These are phyloP conservation scores for Corylus heterophylla DNA, from an alignment of 306 rosid genomes.

Conservation along the genomic window DNA sequence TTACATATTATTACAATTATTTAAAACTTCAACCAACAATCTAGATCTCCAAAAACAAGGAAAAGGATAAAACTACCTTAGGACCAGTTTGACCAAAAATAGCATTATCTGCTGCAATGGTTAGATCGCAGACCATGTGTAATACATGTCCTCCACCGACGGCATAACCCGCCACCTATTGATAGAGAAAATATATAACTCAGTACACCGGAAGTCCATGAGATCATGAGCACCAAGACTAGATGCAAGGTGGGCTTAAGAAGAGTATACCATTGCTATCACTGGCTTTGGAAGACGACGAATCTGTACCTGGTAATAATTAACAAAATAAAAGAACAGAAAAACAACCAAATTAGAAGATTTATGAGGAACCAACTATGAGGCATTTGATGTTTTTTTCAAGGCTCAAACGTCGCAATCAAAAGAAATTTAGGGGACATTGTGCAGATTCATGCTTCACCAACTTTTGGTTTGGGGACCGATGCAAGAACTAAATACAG, in stretches of 20 bases:
- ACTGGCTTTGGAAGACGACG: constrained; percentile 96
- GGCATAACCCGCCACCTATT: constrained; percentile 95
- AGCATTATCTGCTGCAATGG: constrained; percentile 91
- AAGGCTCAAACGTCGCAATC: background rate
- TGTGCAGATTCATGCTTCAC: background rate
- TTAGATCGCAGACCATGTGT: constrained; percentile 90
- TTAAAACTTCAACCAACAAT: background rate
- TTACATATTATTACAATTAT: too few species aligned
- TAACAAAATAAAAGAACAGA: background rate
- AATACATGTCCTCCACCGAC: constrained; percentile 86
- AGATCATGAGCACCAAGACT: background rate
- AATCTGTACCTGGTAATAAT: constrained; percentile 61
- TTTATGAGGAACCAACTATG: background rate
- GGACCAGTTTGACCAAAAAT: constrained; percentile 98
- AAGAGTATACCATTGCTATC: constrained; percentile 73
- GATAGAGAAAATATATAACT: background rate
- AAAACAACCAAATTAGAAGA: background rate
- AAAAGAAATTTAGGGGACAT: background rate
- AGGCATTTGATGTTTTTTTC: background rate
- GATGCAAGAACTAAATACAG: background rate
- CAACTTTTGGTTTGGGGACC: background rate
- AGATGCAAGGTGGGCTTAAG: constrained; percentile 8
- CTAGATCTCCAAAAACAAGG: background rate
- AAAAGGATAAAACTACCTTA: constrained; percentile 54
- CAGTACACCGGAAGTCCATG: background rate